Percentiles rank a stretch among this genome's conserved stretches.
Evolutionary conservation across 495 filamentous ascomycete genomes (phyloP).

Genomic region (Penicillium ochrochloron): DNA sequence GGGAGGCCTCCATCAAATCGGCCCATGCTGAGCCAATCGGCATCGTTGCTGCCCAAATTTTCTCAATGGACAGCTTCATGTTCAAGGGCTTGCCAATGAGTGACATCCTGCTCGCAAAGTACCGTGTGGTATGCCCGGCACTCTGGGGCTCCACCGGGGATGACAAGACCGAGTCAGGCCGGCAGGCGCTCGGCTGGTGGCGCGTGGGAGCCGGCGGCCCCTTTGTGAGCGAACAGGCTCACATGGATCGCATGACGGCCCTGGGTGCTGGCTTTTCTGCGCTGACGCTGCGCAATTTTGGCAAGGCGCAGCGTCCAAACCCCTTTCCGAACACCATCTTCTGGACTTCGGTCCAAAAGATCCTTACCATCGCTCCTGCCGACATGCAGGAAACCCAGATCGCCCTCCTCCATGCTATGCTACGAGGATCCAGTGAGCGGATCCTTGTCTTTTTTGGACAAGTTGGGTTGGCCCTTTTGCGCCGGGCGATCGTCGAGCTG

Average conservation of each 20-base stretch:
- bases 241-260: conserved; percentile 82
- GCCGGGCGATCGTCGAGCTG: conserved; percentile 68
- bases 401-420: conserved; percentile 74
- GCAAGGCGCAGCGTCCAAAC: conserved; percentile 64
- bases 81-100: conserved; percentile 76
- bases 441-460: conserved; percentile 80
- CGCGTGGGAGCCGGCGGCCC: conserved; percentile 55
- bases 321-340: conserved; percentile 81
- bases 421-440: conserved; percentile 69
- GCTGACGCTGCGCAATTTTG: conserved; percentile 79
- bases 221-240: conserved; percentile 67
- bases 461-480: conserved; percentile 65
- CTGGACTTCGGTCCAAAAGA: conserved; percentile 74
- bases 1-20: conserved; percentile 71
- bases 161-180: conserved; percentile 73
- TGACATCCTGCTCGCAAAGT: conserved; percentile 89
- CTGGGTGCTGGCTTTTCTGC: conserved; percentile 83
- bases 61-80: conserved; percentile 66
- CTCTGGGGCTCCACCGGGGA: conserved; percentile 82
- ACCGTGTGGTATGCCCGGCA: conserved; percentile 77
- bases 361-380: conserved; percentile 69
- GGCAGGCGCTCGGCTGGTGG: conserved; percentile 74
- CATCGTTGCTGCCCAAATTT: conserved; percentile 72
- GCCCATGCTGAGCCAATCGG: conserved; percentile 83
- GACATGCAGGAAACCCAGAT: conserved; percentile 79